phyloP scores from a whole-genome alignment of 305 asterid species.

The Fraxinus platypoda region DNA sequence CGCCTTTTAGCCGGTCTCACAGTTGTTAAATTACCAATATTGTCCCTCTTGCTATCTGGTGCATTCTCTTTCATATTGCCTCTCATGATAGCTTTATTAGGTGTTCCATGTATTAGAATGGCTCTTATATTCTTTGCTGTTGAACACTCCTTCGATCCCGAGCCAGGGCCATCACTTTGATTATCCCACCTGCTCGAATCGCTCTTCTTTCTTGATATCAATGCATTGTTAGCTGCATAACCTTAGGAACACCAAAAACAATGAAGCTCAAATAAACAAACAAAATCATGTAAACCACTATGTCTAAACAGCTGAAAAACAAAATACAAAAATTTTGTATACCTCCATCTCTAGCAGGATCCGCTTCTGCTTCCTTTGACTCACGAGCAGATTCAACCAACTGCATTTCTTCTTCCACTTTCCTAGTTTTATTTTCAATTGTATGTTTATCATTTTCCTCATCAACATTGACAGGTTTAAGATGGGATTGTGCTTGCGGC shows the following conservation, averaged over 20 bases:
- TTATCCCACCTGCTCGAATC: slow-evolving; percentile 17
- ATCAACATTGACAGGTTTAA: slow-evolving; percentile 1
- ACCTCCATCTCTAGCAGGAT: slow-evolving; percentile 27
- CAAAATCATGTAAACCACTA: neutral
- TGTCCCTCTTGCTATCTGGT: slow-evolving; percentile 32
- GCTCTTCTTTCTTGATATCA: slow-evolving; percentile 3
- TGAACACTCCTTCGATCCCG: slow-evolving; percentile 18
- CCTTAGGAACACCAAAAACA: slow-evolving; percentile 19
- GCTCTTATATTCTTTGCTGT: slow-evolving; percentile 45
- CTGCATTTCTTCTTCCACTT: slow-evolving; percentile 3
- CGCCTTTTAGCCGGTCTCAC: slow-evolving; percentile 46
- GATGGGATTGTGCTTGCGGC: neutral
- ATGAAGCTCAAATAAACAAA: neutral
- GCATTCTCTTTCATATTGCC: slow-evolving; percentile 62
- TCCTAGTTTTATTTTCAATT: slow-evolving; percentile 9
- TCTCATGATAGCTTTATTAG: slow-evolving; percentile 36
- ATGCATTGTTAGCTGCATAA: slow-evolving; percentile 18
- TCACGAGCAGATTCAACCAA: slow-evolving; percentile 4
- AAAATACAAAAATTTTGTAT: slow-evolving; percentile 7
- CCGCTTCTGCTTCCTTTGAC: slow-evolving; percentile 1
- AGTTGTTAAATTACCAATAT: slow-evolving; percentile 32
- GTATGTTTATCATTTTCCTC: slow-evolving; percentile 15
- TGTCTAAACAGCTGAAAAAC: neutral
- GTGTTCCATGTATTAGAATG: slow-evolving; percentile 70
- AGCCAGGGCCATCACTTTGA: slow-evolving; percentile 3